Base-by-base conservation (phyloP, 2,329 filamentous ascomycete genomes). In the Grosmannia huntii region DNA sequence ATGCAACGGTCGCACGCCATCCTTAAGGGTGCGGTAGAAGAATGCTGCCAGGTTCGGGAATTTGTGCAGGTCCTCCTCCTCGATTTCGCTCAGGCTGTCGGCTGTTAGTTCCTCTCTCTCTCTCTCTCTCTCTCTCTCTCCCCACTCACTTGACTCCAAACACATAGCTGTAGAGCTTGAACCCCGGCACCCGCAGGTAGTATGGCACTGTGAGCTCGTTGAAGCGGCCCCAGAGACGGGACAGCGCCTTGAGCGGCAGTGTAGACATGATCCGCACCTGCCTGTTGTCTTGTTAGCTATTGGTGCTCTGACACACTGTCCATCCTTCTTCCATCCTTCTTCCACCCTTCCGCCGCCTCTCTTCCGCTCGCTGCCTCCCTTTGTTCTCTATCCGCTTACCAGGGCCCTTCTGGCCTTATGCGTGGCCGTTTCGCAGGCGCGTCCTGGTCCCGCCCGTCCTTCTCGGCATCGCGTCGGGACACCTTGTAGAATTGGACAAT, bases 21-120 rank as follows among this genome's bases (percentile, higher is more conserved):
- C 90, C 70, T 96, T 97, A 60, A 99, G 78, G 1, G 85, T 90
- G 61, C 94, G 89, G 72, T 97, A 99, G 77, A 99, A 99, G 78
- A 99, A 99, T 60, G 92, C 84, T 6, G 92, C 90, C 48, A 99
- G 83, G 68, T 99, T 99, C 23, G 90, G 89, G 70, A 94, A 99
- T 53, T 81, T 82, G 69, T 89, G 90, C 23, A 99, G 82, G 66
- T 99, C 94, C 21, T 86, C 83, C 68, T 99, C 91, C 36, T 85
- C 82, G 21, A 96, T 85, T 74, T 99, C 94, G 60, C 86, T 81
- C 59, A 99, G 80, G 69, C 85, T 87, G 67, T 44, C 41, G 38
- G 19, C n/a, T 14, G 6, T 62, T 57, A 60, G 38, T 38, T 14
- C 16, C 36, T 38, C 33, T 38, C 14, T 38, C 36, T 38, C 36